These are phyloP conservation scores for Vaccinium corymbosum DNA, from an alignment of 148 eudicot species.

Conservation along the genomic window DNA sequence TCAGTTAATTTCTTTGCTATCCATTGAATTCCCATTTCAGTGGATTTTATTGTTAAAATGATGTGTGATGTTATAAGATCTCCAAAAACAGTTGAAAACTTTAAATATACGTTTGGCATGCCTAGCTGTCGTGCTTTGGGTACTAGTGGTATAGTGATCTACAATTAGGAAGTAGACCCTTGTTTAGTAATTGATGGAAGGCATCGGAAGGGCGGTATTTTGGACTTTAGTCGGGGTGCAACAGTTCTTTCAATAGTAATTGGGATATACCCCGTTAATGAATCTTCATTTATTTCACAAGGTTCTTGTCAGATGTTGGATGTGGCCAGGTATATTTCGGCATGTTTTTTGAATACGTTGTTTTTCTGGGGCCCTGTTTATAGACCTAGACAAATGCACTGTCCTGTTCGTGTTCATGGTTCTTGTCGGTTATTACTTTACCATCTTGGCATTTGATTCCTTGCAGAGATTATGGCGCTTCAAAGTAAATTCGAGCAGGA, in stretches of 20 bases:
- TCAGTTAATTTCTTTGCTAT: background rate
- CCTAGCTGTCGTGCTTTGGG: background rate
- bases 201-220: background rate
- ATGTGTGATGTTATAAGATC: background rate
- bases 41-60: background rate
- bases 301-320: background rate
- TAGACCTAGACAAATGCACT: background rate
- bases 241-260: background rate
- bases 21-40: background rate
- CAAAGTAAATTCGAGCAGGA: conserved; percentile 90
- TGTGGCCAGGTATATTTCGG: background rate
- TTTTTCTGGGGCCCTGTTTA: background rate
- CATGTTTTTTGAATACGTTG: background rate
- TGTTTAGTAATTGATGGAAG: background rate
- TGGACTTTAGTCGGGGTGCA: background rate
- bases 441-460: background rate
- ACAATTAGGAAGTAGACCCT: background rate
- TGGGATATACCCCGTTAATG: background rate
- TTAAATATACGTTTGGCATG: background rate
- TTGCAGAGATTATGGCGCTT: conserved; percentile 78
- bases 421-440: background rate
- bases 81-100: background rate
- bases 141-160: background rate
- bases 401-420: background rate
- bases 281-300: background rate